Conservation (phyloP, 371 early-diverging fungal species). For the Syncephalastrum sp. region DNA sequence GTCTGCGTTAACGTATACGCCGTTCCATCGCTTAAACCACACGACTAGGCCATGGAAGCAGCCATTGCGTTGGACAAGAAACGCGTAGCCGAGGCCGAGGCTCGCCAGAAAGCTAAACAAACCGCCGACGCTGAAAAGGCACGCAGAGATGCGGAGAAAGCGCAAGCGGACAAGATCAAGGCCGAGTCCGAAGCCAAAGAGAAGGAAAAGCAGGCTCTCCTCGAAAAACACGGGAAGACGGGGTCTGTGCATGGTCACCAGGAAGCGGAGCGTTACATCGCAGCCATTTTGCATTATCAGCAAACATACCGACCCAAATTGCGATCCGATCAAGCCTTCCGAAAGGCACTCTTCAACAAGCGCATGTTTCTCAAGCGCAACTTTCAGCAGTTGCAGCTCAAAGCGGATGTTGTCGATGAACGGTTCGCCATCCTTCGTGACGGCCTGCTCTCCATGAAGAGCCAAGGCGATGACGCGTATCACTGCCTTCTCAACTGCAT, state of each 20-base stretch:
- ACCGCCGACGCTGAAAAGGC: conserved; percentile 1
- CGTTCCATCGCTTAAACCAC: no score
- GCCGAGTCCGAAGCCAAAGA: conserved; percentile 20
- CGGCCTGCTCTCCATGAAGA: conserved; percentile 40
- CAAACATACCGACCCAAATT: conserved; percentile 9
- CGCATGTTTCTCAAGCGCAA: conserved; percentile 7
- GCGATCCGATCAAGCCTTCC: not conserved
- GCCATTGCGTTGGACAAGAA: not conserved
- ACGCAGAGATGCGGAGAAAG: conserved; percentile 5
- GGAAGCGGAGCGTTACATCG: no score
- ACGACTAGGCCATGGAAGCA: not conserved
- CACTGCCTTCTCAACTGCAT: conserved; percentile 61
- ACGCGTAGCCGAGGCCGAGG: conserved; percentile 2
- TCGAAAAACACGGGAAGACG: conserved; percentile 17
- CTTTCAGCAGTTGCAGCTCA: conserved; percentile 12
- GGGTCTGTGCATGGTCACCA: no score
- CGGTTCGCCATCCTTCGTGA: conserved; percentile 39
- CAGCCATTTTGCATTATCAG: conserved; percentile 3
- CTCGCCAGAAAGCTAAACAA: conserved; percentile 1
- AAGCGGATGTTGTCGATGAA: conserved; percentile 18
- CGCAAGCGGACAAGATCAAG: conserved; percentile 15
- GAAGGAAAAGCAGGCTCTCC: conserved; percentile 21
- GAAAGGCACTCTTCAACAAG: conserved; percentile 16
- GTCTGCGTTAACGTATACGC: not conserved
- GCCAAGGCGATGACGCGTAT: conserved; percentile 45